Base-by-base conservation (phyloP, 2,329 filamentous ascomycete genomes). In the Fusarium sp. region DNA sequence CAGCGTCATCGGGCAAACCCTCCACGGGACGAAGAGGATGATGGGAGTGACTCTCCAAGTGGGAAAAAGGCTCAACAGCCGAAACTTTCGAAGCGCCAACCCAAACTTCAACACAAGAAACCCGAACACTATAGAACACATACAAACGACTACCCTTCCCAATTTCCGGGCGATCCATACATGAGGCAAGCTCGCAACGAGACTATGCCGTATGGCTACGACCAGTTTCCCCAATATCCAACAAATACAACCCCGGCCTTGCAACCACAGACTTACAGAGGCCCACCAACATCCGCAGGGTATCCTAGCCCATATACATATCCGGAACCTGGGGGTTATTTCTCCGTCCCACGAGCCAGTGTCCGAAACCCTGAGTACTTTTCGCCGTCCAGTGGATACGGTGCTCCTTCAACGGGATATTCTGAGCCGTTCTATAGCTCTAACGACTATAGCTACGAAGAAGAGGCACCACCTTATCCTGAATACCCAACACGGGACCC, bases 121-220 rank as follows among this genome's bases (percentile, higher is more conserved):
- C 21, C 58, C 16, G 13, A 23, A 2, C 58, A 43, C 15, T 39
- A 24, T n/a, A 21, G 58, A 20, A 28, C 21, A 24, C 28, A 63
- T 9, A 28, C 37, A 21, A 62, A 28, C 24, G 42, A 63, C 9
- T 13, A 31, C 3, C 10, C 5, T 21, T 39, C 33, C 8, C 49
- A 42, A 8, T 15, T 24, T 5, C 7, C 50, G 6, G n/a, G 8
- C 9, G 42, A 63, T 15, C 47, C 55, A 4, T 26, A 18, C 1
- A 42, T 42, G 15, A 53, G 28, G 18, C 44, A 35, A 35, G 29
- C 29, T 24, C 44, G 29, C 16, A 23, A 28, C 33, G 18, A 47
- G n/a, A n/a, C 42, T 13, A 23, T 54, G 16, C 37, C 15, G 2
- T 63, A 8, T 20, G 50, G 42, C 8, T n/a, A 28, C 18, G 23